Percentiles rank a stretch among this genome's conserved stretches.
Evolutionary conservation across 371 early-diverging fungal species (phyloP).

Genomic region (Apophysomyces ossiformis): DNA sequence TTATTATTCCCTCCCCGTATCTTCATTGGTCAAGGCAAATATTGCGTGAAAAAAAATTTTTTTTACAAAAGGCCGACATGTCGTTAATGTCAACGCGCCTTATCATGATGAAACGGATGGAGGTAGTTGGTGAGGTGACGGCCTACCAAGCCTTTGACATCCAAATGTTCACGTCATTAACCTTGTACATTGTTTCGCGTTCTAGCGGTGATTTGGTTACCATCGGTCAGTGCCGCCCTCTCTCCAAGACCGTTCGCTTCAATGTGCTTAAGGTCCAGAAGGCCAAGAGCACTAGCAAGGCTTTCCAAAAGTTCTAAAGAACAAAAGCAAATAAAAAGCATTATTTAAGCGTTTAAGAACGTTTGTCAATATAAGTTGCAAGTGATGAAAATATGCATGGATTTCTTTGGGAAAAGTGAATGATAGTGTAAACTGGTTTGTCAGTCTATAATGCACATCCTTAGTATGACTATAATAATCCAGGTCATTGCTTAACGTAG

Average conservation of each 20-base stretch:
- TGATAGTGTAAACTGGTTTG: too few species aligned
- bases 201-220: slow-evolving; percentile 89
- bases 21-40: background rate
- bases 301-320: slow-evolving; percentile 92
- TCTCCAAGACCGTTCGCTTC: slow-evolving; percentile 98
- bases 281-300: slow-evolving; percentile 85
- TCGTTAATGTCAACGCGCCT: slow-evolving; percentile 1
- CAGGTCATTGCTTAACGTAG: too few species aligned
- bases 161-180: slow-evolving; percentile 21
- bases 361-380: too few species aligned
- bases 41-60: too few species aligned
- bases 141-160: slow-evolving; percentile 54
- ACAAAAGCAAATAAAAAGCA: background rate
- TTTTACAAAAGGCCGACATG: background rate
- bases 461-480: too few species aligned
- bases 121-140: slow-evolving; percentile 57
- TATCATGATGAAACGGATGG: slow-evolving; percentile 30
- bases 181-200: background rate
- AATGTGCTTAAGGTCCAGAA: slow-evolving; percentile 96
- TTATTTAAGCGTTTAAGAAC: too few species aligned
- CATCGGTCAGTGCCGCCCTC: slow-evolving; percentile 96
- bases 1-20: slow-evolving; percentile 11
- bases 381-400: too few species aligned
- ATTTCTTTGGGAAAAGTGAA: too few species aligned
- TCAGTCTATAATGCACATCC: too few species aligned